Evolutionary conservation across 148 eudicot genomes (phyloP), one percentile per base, ranked within the genome.

Genomic region (Nepenthes gracilis): DNA sequence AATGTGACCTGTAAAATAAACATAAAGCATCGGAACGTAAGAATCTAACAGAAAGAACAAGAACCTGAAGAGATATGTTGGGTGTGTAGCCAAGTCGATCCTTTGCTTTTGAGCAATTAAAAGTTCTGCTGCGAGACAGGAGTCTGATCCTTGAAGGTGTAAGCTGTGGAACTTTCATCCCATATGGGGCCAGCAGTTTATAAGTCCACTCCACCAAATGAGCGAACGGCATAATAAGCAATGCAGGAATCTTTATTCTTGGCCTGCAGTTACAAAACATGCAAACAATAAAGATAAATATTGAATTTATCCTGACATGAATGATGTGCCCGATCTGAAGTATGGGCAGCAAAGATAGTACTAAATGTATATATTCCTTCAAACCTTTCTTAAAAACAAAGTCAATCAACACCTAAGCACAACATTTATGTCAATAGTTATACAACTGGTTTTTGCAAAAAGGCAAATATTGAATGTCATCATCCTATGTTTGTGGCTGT

Each of bases 151-250:
- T 84, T 63, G 97, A 89, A 59, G 99, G 97, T 59, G 95, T 94
- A 61, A 94, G 68, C 78, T 89, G 99, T 35, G 99, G 99, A 60
- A 89, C 99, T 79, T 86, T 89, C 99, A 89, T 89, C 12, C 99
- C 97, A 71, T 78, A 89, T 36, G 95, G 90, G 3, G 87, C 99
- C 33, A 94, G 75, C 33, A 89, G 54, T 69, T 75, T 89, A 74
- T 89, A 89, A 2, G 64, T 77, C 56, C 60, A 64, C 83, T 84
- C 95, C 54, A 89, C 92, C 76, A 94, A 62, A 67, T 71, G 78
- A 33, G 95, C 99, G 68, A 89, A 84, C 52, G 99, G 99, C 99
- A 94, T 86, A 74, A 94, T 72, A 40, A 89, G 74, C 75, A 52
- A 66, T 5, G 77, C 88, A 64, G 99, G 97, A 75, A 94, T 80